phyloP scores from a whole-genome alignment of 805 yeast genomes.

The Teunomyces stri region DNA sequence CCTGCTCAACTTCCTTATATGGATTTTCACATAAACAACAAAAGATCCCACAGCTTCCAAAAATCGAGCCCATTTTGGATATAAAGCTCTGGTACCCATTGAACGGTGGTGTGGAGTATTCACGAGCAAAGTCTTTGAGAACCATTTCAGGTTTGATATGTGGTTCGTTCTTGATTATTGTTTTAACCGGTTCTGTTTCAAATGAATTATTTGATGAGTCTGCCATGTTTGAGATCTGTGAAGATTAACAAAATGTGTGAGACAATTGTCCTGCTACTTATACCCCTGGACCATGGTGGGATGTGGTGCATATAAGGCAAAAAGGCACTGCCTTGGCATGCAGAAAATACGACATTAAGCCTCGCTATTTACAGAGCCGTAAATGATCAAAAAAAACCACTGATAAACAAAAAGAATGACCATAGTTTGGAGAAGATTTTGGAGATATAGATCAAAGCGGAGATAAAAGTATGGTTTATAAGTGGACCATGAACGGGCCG shows the following conservation, averaged over 20 bases:
- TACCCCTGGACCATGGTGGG: not conserved
- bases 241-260: too few relatives aligned
- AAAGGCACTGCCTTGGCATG: not conserved
- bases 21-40: constrained; percentile 63
- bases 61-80: constrained; percentile 38
- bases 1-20: constrained; percentile 58
- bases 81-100: constrained; percentile 44
- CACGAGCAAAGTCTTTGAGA: constrained; percentile 38
- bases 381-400: too few relatives aligned
- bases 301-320: not conserved
- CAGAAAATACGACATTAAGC: not conserved
- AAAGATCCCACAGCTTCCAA: constrained; percentile 54
- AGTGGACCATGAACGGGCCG: too few relatives aligned
- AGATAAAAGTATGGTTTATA: too few relatives aligned
- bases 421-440: too few relatives aligned
- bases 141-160: constrained; percentile 41
- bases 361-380: not conserved
- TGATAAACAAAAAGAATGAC: not conserved
- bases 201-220: constrained; percentile 1
- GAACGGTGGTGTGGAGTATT: constrained; percentile 38
- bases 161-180: constrained; percentile 15
- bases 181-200: constrained; percentile 1
- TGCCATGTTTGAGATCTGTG: not conserved
- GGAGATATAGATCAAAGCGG: too few relatives aligned
- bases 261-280: not conserved